Conservation (phyloP, 495 filamentous ascomycete species). For the Aspergillus diversus region DNA sequence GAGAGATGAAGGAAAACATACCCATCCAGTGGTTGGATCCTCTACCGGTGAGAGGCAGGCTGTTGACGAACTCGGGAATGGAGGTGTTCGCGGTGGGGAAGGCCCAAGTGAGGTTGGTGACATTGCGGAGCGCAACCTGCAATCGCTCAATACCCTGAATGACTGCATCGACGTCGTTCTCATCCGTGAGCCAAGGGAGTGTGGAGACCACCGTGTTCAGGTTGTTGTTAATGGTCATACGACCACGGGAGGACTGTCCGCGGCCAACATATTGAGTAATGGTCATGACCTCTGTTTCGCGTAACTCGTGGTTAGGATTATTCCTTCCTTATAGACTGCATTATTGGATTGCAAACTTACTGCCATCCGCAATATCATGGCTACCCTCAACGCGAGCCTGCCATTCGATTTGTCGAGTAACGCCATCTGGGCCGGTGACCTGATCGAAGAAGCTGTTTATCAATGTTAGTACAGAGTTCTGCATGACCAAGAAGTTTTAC, state of each 20-base stretch:
- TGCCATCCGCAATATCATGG: conserved; percentile 17
- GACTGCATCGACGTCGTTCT: conserved; percentile 20
- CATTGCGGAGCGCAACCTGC: not conserved
- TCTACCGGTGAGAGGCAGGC: not conserved
- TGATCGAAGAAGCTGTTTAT: conserved; percentile 26
- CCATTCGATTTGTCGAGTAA: conserved; percentile 22
- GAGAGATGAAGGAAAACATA: conserved; percentile 4
- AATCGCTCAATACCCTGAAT: conserved; percentile 20
- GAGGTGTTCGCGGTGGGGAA: conserved; percentile 15
- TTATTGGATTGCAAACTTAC: conserved; percentile 7
- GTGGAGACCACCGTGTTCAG: conserved; percentile 24
- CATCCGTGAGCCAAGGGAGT: conserved; percentile 18
- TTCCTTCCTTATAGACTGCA: too few species aligned
- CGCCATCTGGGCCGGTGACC: conserved; percentile 17
- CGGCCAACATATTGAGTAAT: conserved; percentile 25
- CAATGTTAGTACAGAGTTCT: not conserved
- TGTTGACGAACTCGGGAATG: conserved; percentile 15
- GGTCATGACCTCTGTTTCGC: conserved; percentile 17
- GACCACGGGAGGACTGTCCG: conserved; percentile 23
- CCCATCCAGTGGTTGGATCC: conserved; percentile 28
- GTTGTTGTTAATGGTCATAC: conserved; percentile 16
- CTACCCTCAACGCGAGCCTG: conserved; percentile 22
- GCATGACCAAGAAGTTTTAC: not conserved
- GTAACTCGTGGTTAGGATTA: not conserved
- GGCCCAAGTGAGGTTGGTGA: conserved; percentile 15